Base-by-base conservation (phyloP, 2,329 filamentous ascomycete species). In the Ceratocystis harringtonii region DNA sequence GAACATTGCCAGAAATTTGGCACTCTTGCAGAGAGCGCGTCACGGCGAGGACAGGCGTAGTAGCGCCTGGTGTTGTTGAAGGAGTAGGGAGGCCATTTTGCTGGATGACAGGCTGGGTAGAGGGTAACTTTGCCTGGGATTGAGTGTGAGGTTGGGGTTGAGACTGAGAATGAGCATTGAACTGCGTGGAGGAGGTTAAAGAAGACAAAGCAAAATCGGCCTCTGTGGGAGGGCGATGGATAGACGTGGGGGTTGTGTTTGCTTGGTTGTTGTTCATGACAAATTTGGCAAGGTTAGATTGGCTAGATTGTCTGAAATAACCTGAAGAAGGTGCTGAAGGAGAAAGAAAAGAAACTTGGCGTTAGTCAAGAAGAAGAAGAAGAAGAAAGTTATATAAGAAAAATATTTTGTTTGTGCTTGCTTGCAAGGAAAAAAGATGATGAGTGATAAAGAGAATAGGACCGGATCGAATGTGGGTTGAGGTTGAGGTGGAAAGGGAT, bases 251-350 rank as follows among this genome's bases (percentile, higher is more conserved):
- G 17, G 48, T 57, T 41, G 55, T 62, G 65, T 65, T 67, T 55
- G 62, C 65, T 50, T 62, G 72, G 69, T 76, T 73, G 70, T 73
- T 76, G 73, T 75, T 76, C 77, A 78, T 78, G 73, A 76, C 76
- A 73, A 76, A 72, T 72, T 78, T 78, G 65, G 76, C 75, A 67
- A 78, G 72, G 65, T 72, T 72, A 62, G 76, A 77, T 66, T 77
- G 76, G 67, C 75, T 75, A 67, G 75, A 73, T 71, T 76, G 74
- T 71, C 70, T 72, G 36, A 67, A 67, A 50, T 64, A 67, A 57
- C 57, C 32, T 45, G 62, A 43, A 36, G 65, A 61, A 62, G 64
- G 6, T 19, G 57, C 28, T 22, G n/a, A 62, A 52, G 19, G 58
- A 12, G 58, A 44, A 6, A 45, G 28, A 28, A 28, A 28, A 48